These are phyloP conservation scores for Aspergillus sp. DNA, from an alignment of 2,329 filamentous ascomycete genomes.

Conservation along the genomic window DNA sequence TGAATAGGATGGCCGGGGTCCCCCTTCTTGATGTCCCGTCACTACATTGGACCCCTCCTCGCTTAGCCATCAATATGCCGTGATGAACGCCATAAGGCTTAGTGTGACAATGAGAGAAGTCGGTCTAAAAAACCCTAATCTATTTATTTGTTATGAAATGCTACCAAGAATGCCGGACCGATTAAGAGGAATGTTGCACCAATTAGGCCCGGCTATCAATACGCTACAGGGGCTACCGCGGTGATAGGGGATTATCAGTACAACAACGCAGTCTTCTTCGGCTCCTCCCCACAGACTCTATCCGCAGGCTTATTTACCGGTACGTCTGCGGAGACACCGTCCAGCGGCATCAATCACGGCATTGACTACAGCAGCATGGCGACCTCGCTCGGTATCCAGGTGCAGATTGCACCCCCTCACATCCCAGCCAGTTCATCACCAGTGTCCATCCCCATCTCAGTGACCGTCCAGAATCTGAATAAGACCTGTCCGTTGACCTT, in stretches of 20 bases:
- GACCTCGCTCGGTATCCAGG: background rate
- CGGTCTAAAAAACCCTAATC: background rate
- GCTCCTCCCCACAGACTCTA: too few relatives aligned
- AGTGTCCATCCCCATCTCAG: slow-evolving; percentile 1
- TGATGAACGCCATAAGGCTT: background rate
- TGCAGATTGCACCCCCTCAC: slow-evolving; percentile 6
- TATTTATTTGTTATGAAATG: background rate
- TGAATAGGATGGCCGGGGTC: background rate
- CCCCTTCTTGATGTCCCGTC: background rate
- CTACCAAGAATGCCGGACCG: background rate
- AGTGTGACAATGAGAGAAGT: background rate
- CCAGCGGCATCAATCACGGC: background rate
- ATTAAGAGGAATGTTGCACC: background rate
- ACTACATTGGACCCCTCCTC: background rate
- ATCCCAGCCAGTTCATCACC: slow-evolving; percentile 2
- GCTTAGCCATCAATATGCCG: background rate
- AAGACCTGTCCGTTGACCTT: slow-evolving; percentile 29
- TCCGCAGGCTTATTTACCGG: too few relatives aligned
- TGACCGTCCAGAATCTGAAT: slow-evolving; percentile 27
- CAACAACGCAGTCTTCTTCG: too few relatives aligned
- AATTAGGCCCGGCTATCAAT: background rate
- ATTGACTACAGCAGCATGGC: background rate
- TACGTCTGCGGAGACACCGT: background rate
- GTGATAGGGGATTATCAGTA: too few relatives aligned
- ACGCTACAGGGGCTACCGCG: background rate